Conservation (phyloP, 2,329 filamentous ascomycete species). For the Podosphaera aphanis region DNA sequence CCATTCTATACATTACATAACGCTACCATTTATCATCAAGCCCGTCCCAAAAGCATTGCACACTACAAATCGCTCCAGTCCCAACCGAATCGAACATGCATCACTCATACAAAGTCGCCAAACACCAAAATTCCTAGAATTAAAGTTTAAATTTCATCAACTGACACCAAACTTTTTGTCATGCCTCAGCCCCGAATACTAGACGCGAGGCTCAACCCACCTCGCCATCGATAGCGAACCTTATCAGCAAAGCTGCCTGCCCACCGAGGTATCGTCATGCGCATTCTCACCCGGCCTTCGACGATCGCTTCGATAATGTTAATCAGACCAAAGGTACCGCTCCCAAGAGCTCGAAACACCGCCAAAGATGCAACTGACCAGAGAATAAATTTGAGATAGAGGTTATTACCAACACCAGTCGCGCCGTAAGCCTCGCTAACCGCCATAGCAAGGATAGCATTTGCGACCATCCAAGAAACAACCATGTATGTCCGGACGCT, state of each 20-base stretch:
- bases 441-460: slow-evolving; percentile 81
- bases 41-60: no score
- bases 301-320: slow-evolving; percentile 66
- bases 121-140: no score
- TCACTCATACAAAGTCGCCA: no score
- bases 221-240: slow-evolving; percentile 12
- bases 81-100: no score
- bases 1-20: no score
- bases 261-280: slow-evolving; percentile 13
- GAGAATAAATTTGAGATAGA: slow-evolving; percentile 78
- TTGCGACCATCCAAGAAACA: slow-evolving; percentile 76
- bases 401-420: slow-evolving; percentile 52
- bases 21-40: no score
- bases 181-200: slow-evolving; percentile 9
- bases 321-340: slow-evolving; percentile 58
- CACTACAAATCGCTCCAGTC: no score
- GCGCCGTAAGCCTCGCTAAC: slow-evolving; percentile 66
- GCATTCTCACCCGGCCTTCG: slow-evolving; percentile 46
- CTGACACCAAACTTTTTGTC: no score
- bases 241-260: slow-evolving; percentile 12
- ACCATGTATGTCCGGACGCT: slow-evolving; percentile 97
- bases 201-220: slow-evolving; percentile 14
- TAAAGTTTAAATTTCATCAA: no score
- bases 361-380: slow-evolving; percentile 78
- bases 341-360: slow-evolving; percentile 68